A percentile compares a stretch with the other conserved stretches of the same genome.
Evolutionary conservation across 257 asterid genomes (phyloP).

Genomic region (Gentiana dahurica): DNA sequence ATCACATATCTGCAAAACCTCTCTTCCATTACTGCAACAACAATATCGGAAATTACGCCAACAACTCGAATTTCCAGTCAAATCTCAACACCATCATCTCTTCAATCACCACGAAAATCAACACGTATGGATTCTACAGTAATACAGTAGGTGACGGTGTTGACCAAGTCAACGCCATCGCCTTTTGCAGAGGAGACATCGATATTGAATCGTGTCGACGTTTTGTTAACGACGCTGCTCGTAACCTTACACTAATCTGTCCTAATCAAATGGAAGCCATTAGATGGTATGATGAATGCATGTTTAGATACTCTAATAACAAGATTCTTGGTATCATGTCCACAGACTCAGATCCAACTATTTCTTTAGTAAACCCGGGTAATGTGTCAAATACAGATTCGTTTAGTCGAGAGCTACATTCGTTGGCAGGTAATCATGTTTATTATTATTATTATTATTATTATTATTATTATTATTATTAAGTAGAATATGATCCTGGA

Average conservation of each 20-base stretch:
- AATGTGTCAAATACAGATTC: neutral
- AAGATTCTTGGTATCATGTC: no score
- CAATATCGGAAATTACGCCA: constrained; percentile 9
- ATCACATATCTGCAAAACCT: neutral
- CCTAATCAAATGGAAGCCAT: neutral
- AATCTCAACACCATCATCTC: constrained; percentile 26
- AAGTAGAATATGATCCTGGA: no score
- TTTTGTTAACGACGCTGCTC: neutral
- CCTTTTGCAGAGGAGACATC: no score
- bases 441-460: no score
- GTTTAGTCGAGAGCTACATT: neutral
- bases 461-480: no score
- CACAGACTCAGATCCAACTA: neutral
- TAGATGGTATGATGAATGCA: no score
- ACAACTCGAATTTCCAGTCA: constrained; percentile 11
- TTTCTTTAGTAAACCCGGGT: neutral
- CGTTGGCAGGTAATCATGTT: no score
- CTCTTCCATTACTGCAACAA: neutral
- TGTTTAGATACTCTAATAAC: no score
- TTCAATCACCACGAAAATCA: constrained; percentile 17
- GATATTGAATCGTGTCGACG: constrained; percentile 12
- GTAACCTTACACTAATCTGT: constrained; percentile 9
- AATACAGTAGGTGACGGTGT: constrained; percentile 11
- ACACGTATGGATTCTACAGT: constrained; percentile 18
- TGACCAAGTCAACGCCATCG: no score